Evolutionary conservation across 2,329 filamentous ascomycete genomes (phyloP).

Genomic region (Apiospora aurea): DNA sequence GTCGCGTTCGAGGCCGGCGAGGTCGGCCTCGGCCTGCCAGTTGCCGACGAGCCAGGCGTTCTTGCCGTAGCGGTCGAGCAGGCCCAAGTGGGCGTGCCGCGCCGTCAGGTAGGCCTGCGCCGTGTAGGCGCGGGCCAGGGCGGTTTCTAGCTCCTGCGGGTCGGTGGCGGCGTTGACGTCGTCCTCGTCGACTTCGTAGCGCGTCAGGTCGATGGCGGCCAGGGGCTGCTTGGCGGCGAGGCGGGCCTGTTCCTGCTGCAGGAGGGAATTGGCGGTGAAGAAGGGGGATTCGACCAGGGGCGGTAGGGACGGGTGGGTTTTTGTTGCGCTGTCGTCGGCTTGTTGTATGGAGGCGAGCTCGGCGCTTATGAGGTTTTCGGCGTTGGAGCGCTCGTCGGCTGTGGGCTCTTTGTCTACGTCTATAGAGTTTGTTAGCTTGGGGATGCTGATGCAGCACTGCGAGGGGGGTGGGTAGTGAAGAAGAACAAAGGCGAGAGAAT

Average conservation of each 20-base stretch:
- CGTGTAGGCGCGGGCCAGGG: slow-evolving; percentile 63
- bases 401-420: slow-evolving; percentile 83
- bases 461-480: neutral
- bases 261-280: slow-evolving; percentile 68
- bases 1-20: slow-evolving; percentile 76
- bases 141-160: slow-evolving; percentile 60
- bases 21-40: slow-evolving; percentile 75
- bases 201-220: slow-evolving; percentile 73
- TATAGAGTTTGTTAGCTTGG: slow-evolving; percentile 44
- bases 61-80: slow-evolving; percentile 84
- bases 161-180: slow-evolving; percentile 46
- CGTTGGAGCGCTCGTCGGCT: slow-evolving; percentile 66
- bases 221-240: slow-evolving; percentile 67
- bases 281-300: slow-evolving; percentile 58
- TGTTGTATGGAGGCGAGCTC: slow-evolving; percentile 64
- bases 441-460: neutral
- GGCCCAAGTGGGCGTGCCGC: slow-evolving; percentile 64
- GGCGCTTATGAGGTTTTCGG: slow-evolving; percentile 71
- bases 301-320: slow-evolving; percentile 60
- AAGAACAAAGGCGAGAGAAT: neutral
- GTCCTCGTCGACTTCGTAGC: slow-evolving; percentile 80
- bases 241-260: slow-evolving; percentile 73
- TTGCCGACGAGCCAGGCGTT: slow-evolving; percentile 94
- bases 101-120: slow-evolving; percentile 58
- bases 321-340: slow-evolving; percentile 30